phyloP scores from a whole-genome alignment of 179 eudicot genomes.

The Silene vulgaris region DNA sequence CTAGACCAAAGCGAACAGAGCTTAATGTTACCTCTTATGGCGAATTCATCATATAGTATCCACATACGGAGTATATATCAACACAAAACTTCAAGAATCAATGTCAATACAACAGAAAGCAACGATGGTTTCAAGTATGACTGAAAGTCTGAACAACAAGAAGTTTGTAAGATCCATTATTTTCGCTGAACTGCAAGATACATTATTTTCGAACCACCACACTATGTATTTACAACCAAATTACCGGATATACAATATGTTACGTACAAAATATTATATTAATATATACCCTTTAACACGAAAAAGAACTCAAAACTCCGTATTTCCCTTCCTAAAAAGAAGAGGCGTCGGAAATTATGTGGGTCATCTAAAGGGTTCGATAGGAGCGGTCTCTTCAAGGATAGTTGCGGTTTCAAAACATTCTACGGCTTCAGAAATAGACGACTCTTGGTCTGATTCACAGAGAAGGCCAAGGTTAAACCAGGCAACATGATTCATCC shows the following conservation, averaged over 20 bases:
- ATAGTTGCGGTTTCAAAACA: constrained; percentile 53
- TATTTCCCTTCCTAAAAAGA: neutral
- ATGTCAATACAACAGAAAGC: too few species aligned
- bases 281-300: neutral
- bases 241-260: constrained; percentile 8
- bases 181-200: too few species aligned
- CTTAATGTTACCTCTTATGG: too few species aligned
- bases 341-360: neutral
- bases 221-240: constrained; percentile 23
- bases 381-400: constrained; percentile 72
- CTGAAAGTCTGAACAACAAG: too few species aligned
- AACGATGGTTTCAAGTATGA: too few species aligned
- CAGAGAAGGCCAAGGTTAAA: constrained; percentile 60
- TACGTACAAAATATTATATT: neutral
- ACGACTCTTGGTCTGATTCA: constrained; percentile 40
- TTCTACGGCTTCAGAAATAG: constrained; percentile 34
- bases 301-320: neutral
- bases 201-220: neutral
- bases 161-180: too few species aligned
- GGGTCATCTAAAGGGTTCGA: constrained; percentile 75
- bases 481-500: constrained; percentile 73
- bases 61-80: too few species aligned
- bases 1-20: too few species aligned
- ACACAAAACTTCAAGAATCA: too few species aligned
- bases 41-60: too few species aligned